Evolutionary conservation across 148 eudicot species (phyloP).

Genomic region (Cornus kousa): DNA sequence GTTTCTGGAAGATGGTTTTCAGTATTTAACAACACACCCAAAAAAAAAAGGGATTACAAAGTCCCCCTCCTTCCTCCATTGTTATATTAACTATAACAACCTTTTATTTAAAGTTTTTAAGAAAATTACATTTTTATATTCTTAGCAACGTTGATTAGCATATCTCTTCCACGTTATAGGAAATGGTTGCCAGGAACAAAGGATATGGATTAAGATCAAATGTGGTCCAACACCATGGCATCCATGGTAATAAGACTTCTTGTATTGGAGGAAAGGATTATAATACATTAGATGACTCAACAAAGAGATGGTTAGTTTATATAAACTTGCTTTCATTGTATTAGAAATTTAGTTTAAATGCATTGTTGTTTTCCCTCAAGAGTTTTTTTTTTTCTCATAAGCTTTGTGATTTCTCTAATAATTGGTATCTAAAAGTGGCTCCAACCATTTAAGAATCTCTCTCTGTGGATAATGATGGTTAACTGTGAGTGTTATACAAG

Average conservation of each 20-base stretch:
- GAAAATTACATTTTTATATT: not conserved
- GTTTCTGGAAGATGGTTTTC: no score
- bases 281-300: no score
- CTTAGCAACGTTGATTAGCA: constrained; percentile 2
- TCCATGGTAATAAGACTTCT: no score
- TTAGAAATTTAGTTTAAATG: not conserved
- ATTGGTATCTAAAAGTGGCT: not conserved
- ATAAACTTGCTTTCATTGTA: not conserved
- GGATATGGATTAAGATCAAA: constrained; percentile 68
- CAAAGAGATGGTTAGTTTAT: no score
- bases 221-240: constrained; percentile 82
- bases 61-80: not conserved
- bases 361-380: no score
- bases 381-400: not conserved
- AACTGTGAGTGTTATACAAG: constrained; percentile 4
- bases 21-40: no score
- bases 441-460: not conserved
- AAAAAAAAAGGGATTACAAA: not conserved
- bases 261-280: no score
- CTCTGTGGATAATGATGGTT: no score
- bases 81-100: not conserved
- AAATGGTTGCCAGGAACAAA: constrained; percentile 71
- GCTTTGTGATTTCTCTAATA: not conserved
- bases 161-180: no score
- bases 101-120: not conserved